These are phyloP conservation scores for Glycine soja DNA, from an alignment of 306 rosid species.

Conservation along the genomic window DNA sequence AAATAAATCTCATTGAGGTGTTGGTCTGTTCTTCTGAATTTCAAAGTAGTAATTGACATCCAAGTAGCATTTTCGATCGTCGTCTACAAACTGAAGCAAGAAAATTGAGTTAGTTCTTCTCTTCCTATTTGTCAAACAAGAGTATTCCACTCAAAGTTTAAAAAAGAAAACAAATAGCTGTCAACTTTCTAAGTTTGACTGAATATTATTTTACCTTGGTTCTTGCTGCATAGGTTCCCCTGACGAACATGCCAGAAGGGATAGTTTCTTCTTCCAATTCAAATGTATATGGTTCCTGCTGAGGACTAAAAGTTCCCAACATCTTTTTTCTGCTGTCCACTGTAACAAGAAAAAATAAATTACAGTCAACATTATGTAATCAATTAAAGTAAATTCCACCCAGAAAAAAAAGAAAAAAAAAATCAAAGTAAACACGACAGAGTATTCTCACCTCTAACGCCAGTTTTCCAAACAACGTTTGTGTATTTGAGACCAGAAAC, in stretches of 20 bases:
- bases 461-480: conserved; percentile 75
- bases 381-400: background rate
- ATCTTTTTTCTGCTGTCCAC: conserved; percentile 76
- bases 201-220: conserved; percentile 62
- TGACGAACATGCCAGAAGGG: conserved; percentile 73
- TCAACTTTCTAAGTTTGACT: background rate
- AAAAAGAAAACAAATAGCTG: background rate
- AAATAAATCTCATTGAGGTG: conserved; percentile 44
- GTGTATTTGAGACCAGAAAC: conserved; percentile 88
- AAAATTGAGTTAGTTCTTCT: conserved; percentile 11
- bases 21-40: conserved; percentile 77
- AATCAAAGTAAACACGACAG: conserved; percentile 24
- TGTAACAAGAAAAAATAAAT: conserved; percentile 37
- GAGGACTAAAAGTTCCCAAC: conserved; percentile 87
- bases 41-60: conserved; percentile 76
- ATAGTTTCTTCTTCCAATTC: conserved; percentile 74
- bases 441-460: conserved; percentile 64
- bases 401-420: background rate
- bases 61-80: conserved; percentile 81
- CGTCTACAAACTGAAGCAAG: conserved; percentile 73
- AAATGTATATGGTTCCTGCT: conserved; percentile 60
- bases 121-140: background rate
- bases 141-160: conserved; percentile 1
- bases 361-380: conserved; percentile 3
- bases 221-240: conserved; percentile 75